Conservation (phyloP, 306 rosid species). For the Cucumis melo region DNA sequence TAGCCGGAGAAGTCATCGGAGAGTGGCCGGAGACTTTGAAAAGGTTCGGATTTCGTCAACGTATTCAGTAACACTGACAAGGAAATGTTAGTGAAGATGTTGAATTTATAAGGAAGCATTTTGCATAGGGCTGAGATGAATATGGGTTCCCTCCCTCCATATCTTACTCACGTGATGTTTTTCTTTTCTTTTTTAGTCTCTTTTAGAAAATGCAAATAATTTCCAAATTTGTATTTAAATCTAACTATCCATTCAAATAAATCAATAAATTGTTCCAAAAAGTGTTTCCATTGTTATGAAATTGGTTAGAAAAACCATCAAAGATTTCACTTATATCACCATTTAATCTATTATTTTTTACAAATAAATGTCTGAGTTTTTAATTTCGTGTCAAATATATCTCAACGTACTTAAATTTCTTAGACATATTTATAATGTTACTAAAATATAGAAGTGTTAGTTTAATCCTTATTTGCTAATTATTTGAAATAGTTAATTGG, state of each 20-base stretch:
- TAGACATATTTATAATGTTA: too few relatives aligned
- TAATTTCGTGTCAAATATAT: too few relatives aligned
- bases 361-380: too few relatives aligned
- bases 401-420: too few relatives aligned
- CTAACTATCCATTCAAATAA: neutral
- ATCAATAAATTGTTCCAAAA: too few relatives aligned
- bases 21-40: conserved; percentile 6
- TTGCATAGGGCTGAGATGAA: conserved; percentile 1
- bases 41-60: neutral
- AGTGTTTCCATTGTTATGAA: too few relatives aligned
- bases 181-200: neutral
- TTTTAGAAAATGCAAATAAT: neutral
- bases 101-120: neutral
- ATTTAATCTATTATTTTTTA: too few relatives aligned
- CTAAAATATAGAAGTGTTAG: too few relatives aligned
- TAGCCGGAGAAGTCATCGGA: conserved; percentile 13
- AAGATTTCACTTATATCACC: too few relatives aligned
- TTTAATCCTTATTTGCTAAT: too few relatives aligned
- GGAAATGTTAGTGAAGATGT: neutral
- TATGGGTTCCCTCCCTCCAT: neutral
- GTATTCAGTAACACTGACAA: neutral
- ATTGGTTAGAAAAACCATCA: too few relatives aligned
- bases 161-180: neutral
- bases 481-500: too few relatives aligned
- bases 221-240: neutral